phyloP scores from a whole-genome alignment of 2,329 filamentous ascomycete species.

The Ustilaginoidea virens region DNA sequence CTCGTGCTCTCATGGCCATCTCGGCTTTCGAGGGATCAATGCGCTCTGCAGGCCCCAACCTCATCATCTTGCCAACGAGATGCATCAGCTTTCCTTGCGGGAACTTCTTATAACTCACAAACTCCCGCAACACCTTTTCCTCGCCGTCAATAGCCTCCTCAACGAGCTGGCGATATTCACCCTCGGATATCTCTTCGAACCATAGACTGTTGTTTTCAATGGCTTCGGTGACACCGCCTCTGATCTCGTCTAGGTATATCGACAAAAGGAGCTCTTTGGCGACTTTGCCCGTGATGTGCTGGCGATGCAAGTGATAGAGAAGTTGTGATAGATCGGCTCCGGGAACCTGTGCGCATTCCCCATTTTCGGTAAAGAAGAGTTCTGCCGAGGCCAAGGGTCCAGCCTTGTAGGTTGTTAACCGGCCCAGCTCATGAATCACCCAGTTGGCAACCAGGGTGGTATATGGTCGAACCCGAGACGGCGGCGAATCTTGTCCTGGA shows the following conservation, averaged over 20 bases:
- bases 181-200: slow-evolving; percentile 33
- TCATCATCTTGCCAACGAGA: slow-evolving; percentile 43
- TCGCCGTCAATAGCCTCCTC: slow-evolving; percentile 28
- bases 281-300: slow-evolving; percentile 38
- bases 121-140: slow-evolving; percentile 29
- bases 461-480: too few species aligned
- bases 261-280: slow-evolving; percentile 42
- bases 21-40: slow-evolving; percentile 39
- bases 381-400: slow-evolving; percentile 16
- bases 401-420: slow-evolving; percentile 39
- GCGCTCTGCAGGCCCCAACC: slow-evolving; percentile 33
- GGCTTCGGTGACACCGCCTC: slow-evolving; percentile 24
- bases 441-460: slow-evolving; percentile 42
- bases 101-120: slow-evolving; percentile 26
- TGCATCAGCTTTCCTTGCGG: slow-evolving; percentile 46
- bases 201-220: slow-evolving; percentile 34
- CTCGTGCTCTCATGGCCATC: slow-evolving; percentile 23
- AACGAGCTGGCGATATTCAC: slow-evolving; percentile 34
- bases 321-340: slow-evolving; percentile 33
- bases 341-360: slow-evolving; percentile 31
- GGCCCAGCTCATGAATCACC: slow-evolving; percentile 64
- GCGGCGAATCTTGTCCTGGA: too few species aligned
- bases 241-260: slow-evolving; percentile 31
- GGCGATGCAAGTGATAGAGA: slow-evolving; percentile 28
- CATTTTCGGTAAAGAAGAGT: slow-evolving; percentile 25